These are phyloP conservation scores for Chlorella sp. DNA, from an alignment of 139 green algal species.

Conservation along the genomic window DNA sequence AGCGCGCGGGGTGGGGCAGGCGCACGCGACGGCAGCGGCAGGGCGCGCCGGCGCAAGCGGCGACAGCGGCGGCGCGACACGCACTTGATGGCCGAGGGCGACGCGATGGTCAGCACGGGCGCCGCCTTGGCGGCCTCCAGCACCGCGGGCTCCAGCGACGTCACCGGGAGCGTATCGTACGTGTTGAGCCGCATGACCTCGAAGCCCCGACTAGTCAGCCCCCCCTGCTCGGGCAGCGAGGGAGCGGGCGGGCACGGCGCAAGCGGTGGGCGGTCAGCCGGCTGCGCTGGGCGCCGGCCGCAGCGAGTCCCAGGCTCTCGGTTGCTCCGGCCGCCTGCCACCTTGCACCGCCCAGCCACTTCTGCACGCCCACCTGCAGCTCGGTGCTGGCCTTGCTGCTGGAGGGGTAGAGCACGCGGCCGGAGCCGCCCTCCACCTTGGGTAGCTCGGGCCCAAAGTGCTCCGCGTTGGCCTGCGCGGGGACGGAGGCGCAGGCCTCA, in stretches of 20 bases:
- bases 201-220: constrained; percentile 68
- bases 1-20: neutral
- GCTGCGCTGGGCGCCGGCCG: too few relatives aligned
- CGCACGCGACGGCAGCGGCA: neutral
- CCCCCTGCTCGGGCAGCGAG: constrained; percentile 47
- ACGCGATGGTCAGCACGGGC: constrained; percentile 80
- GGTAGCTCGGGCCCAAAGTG: constrained; percentile 79
- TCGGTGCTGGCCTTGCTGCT: constrained; percentile 58
- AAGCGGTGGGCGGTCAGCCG: too few relatives aligned
- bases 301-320: too few relatives aligned
- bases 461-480: constrained; percentile 68
- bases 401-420: constrained; percentile 81
- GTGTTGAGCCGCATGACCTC: constrained; percentile 79
- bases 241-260: too few relatives aligned
- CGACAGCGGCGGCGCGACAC: neutral
- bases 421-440: constrained; percentile 45
- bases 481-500: neutral
- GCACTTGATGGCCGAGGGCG: constrained; percentile 84
- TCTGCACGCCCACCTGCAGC: constrained; percentile 28
- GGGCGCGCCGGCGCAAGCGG: neutral
- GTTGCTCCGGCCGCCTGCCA: neutral
- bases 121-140: constrained; percentile 57
- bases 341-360: too few relatives aligned
- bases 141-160: constrained; percentile 27
- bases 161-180: constrained; percentile 80